Evolutionary conservation across 352 stramenopile genomes (phyloP).

Genomic region (Halophytophthora polymorphica): DNA sequence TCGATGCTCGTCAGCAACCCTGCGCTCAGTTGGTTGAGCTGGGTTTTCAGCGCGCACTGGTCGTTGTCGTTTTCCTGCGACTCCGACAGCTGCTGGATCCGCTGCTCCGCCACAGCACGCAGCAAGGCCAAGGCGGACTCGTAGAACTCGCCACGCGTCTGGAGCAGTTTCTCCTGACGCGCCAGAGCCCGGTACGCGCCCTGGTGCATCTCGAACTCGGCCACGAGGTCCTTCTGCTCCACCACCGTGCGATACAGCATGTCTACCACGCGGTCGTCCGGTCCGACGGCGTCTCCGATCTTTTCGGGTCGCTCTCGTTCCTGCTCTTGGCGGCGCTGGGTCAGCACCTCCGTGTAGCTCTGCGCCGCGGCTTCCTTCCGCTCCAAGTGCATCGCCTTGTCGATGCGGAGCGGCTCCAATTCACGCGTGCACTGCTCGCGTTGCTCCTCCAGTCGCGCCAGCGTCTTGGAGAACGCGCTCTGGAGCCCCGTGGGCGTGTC

Average conservation of each 20-base stretch:
- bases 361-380: neutral
- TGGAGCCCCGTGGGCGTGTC: neutral
- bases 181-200: constrained; percentile 1
- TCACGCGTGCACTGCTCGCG: neutral
- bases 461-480: constrained; percentile 3
- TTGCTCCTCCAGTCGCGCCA: constrained; percentile 10
- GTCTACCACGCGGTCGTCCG: no score
- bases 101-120: neutral
- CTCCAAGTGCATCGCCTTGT: neutral
- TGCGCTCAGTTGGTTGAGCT: neutral
- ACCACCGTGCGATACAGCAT: no score
- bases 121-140: neutral
- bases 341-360: neutral
- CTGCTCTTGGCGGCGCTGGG: no score
- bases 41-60: neutral
- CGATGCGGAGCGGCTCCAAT: neutral
- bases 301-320: no score
- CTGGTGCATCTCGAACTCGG: neutral
- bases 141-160: constrained; percentile 13
- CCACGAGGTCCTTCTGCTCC: no score
- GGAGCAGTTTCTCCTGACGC: constrained; percentile 3
- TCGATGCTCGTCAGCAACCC: constrained; percentile 13
- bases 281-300: no score
- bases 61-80: neutral
- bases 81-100: neutral